Conservation (phyloP, 73 alveolate genomes). For the Paramecium primaurelia region DNA sequence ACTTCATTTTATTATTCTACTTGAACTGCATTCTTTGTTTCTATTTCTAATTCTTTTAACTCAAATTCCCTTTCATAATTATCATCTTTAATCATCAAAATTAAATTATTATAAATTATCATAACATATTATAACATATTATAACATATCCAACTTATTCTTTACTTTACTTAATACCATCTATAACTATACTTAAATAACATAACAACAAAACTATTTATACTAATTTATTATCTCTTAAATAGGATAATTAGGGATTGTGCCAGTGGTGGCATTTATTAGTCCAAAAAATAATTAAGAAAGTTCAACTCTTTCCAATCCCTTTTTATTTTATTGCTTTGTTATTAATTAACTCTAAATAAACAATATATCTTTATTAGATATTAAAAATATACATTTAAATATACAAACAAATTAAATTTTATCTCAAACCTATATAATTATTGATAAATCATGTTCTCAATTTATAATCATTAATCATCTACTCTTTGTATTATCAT, state of each 20-base stretch:
- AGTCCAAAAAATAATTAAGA: slow-evolving; percentile 23
- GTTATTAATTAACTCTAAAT: background rate
- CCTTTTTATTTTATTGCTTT: background rate
- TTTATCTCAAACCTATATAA: background rate
- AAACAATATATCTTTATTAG: background rate
- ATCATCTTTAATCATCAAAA: background rate
- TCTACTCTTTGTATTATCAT: too few species aligned
- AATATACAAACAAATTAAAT: too few species aligned
- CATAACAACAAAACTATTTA: background rate
- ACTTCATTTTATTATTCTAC: background rate
- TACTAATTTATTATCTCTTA: background rate
- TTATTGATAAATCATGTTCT: too few species aligned
- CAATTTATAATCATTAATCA: too few species aligned
- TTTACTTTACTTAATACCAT: background rate
- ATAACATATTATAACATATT: background rate
- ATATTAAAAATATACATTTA: background rate
- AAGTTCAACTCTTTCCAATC: slow-evolving; percentile 47
- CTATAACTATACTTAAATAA: background rate
- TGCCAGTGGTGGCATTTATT: slow-evolving; percentile 44
- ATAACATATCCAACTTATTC: background rate
- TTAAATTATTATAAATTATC: background rate
- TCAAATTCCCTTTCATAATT: background rate
- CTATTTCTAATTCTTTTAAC: background rate
- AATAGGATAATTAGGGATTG: slow-evolving; percentile 6
- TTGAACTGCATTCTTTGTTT: background rate